phyloP scores from a whole-genome alignment of 768 basidiomycete genomes.

The Chalciporus sphaerocephalus region DNA sequence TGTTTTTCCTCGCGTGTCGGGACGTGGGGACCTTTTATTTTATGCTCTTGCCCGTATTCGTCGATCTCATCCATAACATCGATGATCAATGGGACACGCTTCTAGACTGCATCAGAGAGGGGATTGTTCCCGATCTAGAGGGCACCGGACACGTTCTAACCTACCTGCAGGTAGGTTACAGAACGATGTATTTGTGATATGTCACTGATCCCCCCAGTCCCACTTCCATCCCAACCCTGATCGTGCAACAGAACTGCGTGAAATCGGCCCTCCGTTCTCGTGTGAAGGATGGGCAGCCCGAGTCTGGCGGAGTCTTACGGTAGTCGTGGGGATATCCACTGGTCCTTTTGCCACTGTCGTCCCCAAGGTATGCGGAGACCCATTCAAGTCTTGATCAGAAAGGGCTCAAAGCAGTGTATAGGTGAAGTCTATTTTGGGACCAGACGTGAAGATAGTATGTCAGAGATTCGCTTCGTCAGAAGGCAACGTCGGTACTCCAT shows the following conservation, averaged over 20 bases:
- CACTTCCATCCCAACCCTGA: constrained; percentile 11
- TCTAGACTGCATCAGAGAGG: constrained; percentile 12
- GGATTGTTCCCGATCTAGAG: constrained; percentile 14
- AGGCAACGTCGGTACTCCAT: background rate
- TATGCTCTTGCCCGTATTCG: constrained; percentile 7
- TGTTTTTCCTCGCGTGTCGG: constrained; percentile 16
- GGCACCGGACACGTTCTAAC: constrained; percentile 7
- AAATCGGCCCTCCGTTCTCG: constrained; percentile 12
- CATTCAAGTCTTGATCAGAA: background rate
- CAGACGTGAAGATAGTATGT: background rate
- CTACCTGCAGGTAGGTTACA: constrained; percentile 9
- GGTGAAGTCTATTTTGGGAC: constrained; percentile 13
- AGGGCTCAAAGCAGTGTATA: background rate
- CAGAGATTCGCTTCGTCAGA: constrained; percentile 14
- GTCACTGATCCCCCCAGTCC: constrained; percentile 3
- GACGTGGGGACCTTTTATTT: background rate
- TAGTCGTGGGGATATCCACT: constrained; percentile 4
- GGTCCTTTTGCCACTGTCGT: constrained; percentile 9
- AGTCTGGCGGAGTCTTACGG: constrained; percentile 12
- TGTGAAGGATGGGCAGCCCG: constrained; percentile 14
- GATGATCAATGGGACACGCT: constrained; percentile 19
- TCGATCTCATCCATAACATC: constrained; percentile 11
- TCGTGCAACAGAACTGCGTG: constrained; percentile 17
- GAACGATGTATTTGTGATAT: too few relatives aligned
- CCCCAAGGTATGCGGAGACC: constrained; percentile 9